Evolutionary conservation across 768 basidiomycete species (phyloP).

Genomic region (Exidia glandulosa): DNA sequence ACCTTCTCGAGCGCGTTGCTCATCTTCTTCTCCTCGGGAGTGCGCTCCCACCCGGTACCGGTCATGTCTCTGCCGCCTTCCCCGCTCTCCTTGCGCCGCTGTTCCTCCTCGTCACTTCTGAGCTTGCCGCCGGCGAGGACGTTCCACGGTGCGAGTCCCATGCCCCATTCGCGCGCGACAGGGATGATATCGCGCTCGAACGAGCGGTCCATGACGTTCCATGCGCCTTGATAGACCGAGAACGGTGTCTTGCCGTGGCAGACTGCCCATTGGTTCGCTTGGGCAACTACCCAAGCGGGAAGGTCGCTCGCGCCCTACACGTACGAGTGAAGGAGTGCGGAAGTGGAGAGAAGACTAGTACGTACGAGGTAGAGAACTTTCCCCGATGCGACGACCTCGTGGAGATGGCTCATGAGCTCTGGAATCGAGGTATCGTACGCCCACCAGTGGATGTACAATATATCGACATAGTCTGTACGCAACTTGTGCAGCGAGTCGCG

Average conservation of each 20-base stretch:
- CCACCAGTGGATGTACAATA: constrained; percentile 21
- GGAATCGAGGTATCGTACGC: constrained; percentile 22
- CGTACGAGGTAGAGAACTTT: constrained; percentile 22
- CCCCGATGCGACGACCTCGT: constrained; percentile 22
- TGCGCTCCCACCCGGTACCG: constrained; percentile 33
- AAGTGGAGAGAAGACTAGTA: no score
- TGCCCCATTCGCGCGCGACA: constrained; percentile 23
- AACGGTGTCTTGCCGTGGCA: constrained; percentile 40
- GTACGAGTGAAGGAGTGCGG: no score
- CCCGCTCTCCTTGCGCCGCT: constrained; percentile 15
- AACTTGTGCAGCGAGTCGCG: constrained; percentile 16
- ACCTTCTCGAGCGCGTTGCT: constrained; percentile 38
- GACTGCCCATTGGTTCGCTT: constrained; percentile 40
- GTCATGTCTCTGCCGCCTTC: constrained; percentile 29
- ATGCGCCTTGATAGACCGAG: constrained; percentile 39
- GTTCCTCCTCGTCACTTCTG: constrained; percentile 28
- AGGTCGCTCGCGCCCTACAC: constrained; percentile 24
- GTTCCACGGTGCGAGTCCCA: constrained; percentile 33
- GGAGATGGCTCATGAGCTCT: constrained; percentile 28
- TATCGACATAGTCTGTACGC: constrained; percentile 19
- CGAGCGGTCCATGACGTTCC: constrained; percentile 33
- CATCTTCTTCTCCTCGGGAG: constrained; percentile 30
- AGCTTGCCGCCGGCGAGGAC: constrained; percentile 31
- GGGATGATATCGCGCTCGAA: constrained; percentile 46
- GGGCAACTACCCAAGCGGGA: constrained; percentile 39